phyloP scores from a whole-genome alignment of 257 asterid species.

The Datura wrightii region DNA sequence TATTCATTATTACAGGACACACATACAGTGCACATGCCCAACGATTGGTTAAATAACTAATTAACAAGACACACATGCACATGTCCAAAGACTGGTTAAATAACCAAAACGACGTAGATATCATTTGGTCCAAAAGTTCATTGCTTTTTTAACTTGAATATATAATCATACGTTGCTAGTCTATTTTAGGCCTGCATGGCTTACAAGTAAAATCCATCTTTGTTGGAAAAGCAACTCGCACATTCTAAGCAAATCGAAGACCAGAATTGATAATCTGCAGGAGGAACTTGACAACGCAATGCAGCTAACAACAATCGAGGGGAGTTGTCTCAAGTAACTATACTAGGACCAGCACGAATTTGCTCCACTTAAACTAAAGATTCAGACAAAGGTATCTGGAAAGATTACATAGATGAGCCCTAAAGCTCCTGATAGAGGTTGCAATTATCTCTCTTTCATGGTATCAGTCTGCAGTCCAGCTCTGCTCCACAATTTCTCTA shows the following conservation, averaged over 20 bases:
- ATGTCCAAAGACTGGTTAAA: not conserved
- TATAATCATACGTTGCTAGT: not conserved
- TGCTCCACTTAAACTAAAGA: conserved; percentile 34
- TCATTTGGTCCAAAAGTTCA: not conserved
- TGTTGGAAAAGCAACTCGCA: conserved; percentile 7
- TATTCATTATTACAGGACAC: too few species aligned
- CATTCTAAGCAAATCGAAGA: conserved; percentile 28
- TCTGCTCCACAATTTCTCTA: conserved; percentile 81
- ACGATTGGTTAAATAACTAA: too few species aligned
- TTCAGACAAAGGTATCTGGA: conserved; percentile 32
- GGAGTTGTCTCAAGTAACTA: conserved; percentile 35
- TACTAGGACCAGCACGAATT: conserved; percentile 30
- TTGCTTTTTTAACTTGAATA: not conserved
- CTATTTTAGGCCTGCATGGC: not conserved
- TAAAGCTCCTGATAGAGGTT: conserved; percentile 27
- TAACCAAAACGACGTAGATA: not conserved
- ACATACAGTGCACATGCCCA: too few species aligned
- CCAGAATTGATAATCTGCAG: conserved; percentile 44
- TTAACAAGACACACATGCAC: too few species aligned
- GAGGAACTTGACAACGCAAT: conserved; percentile 36
- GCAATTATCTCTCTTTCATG: conserved; percentile 21
- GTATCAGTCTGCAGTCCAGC: conserved; percentile 84
- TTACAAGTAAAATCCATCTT: not conserved
- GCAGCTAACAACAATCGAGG: conserved; percentile 31
- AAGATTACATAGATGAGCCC: conserved; percentile 38